Evolutionary conservation across 352 stramenopile genomes (phyloP).

Genomic region (Phytophthora ramorum): DNA sequence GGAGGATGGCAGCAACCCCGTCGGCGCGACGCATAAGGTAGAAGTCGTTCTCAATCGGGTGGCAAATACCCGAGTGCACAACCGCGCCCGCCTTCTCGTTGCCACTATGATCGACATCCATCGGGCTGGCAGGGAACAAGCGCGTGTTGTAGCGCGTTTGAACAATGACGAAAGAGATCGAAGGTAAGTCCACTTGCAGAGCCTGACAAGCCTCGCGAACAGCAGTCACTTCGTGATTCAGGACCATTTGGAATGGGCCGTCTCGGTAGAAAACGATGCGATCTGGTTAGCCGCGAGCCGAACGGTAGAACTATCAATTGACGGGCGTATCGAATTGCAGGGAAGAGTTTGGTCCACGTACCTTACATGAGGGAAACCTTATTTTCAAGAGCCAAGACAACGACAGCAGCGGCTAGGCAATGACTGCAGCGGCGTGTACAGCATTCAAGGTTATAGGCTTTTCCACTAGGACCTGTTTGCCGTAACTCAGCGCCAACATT

Average conservation of each 20-base stretch:
- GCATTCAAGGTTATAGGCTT: slow-evolving; percentile 92
- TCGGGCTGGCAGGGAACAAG: slow-evolving; percentile 58
- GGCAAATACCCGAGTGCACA: slow-evolving; percentile 85
- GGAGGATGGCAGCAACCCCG: slow-evolving; percentile 63
- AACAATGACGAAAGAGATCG: slow-evolving; percentile 88
- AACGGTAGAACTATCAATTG: neutral
- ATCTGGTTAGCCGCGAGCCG: no score
- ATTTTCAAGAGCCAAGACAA: neutral
- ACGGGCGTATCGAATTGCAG: neutral
- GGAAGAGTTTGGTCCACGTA: neutral
- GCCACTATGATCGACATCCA: slow-evolving; percentile 65
- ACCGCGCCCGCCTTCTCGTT: slow-evolving; percentile 81
- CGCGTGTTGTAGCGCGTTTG: slow-evolving; percentile 92
- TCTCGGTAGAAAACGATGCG: no score
- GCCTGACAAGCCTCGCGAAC: no score
- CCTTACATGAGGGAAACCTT: neutral
- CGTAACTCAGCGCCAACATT: slow-evolving; percentile 70
- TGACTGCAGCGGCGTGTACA: no score
- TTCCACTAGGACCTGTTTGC: slow-evolving; percentile 93
- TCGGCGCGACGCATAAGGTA: slow-evolving; percentile 88
- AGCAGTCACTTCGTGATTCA: no score
- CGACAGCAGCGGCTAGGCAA: neutral
- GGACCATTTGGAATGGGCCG: no score
- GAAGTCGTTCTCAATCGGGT: slow-evolving; percentile 89
- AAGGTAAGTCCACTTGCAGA: slow-evolving; percentile 62